phyloP scores from a whole-genome alignment of 2,329 filamentous ascomycete species.

The Fusarium camptoceras region DNA sequence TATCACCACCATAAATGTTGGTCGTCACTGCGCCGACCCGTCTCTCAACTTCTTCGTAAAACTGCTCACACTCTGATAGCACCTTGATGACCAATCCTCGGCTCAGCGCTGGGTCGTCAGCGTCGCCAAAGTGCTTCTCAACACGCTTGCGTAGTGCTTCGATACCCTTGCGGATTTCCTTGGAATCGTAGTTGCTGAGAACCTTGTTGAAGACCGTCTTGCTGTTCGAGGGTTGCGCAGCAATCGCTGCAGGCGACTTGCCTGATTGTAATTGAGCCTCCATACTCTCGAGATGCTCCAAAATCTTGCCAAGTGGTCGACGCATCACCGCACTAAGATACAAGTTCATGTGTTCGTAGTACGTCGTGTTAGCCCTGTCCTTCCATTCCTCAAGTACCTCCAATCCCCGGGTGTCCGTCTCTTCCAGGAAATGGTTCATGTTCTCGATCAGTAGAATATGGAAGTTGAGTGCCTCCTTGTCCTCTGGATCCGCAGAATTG shows the following conservation, averaged over 20 bases:
- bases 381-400: conserved; percentile 86
- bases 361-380: conserved; percentile 79
- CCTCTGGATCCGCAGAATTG: conserved; percentile 73
- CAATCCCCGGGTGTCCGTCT: conserved; percentile 81
- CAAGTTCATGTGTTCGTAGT: conserved; percentile 85
- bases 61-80: conserved; percentile 70
- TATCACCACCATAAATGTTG: conserved; percentile 73
- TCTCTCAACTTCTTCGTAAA: conserved; percentile 71
- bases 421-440: conserved; percentile 97
- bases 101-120: conserved; percentile 77
- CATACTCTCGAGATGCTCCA: conserved; percentile 92
- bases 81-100: conserved; percentile 68
- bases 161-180: conserved; percentile 90
- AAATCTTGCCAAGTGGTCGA: conserved; percentile 86
- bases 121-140: conserved; percentile 96
- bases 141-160: conserved; percentile 90
- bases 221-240: conserved; percentile 84
- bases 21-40: conserved; percentile 70
- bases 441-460: conserved; percentile 98
- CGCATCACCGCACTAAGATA: conserved; percentile 92
- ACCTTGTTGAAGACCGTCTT: conserved; percentile 88
- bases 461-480: conserved; percentile 97
- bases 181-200: conserved; percentile 80
- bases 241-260: conserved; percentile 72
- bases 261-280: conserved; percentile 76